phyloP scores from a whole-genome alignment of 768 basidiomycete species.

The Trametes meyenii region DNA sequence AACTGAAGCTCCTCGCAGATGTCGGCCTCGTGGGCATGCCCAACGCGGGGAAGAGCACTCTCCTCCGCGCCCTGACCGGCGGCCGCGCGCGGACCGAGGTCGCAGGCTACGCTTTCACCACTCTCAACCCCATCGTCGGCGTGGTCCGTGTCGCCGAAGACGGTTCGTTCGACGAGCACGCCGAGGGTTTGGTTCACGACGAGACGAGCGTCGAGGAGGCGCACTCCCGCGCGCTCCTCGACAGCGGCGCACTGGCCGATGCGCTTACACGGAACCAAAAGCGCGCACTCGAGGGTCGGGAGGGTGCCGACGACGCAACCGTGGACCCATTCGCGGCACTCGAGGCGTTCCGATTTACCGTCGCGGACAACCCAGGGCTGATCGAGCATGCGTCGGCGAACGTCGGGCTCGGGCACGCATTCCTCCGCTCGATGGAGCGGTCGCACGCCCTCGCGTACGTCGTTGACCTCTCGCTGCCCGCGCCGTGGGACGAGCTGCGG shows the following conservation, averaged over 20 bases:
- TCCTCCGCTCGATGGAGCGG: constrained; percentile 91
- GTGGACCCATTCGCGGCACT: constrained; percentile 29
- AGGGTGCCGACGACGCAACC: constrained; percentile 9
- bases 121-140: constrained; percentile 91
- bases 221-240: constrained; percentile 46
- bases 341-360: constrained; percentile 88
- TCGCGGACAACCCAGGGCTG: constrained; percentile 96
- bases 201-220: constrained; percentile 64
- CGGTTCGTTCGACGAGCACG: constrained; percentile 69
- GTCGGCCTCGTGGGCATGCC: constrained; percentile 97
- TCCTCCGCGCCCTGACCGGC: constrained; percentile 87
- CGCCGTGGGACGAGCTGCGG: constrained; percentile 77
- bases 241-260: constrained; percentile 54
- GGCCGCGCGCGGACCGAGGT: constrained; percentile 83
- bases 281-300: constrained; percentile 1
- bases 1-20: constrained; percentile 93
- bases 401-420: constrained; percentile 91
- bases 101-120: constrained; percentile 93
- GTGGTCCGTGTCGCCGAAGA: constrained; percentile 85
- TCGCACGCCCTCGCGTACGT: constrained; percentile 90
- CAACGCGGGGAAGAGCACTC: constrained; percentile 91
- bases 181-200: constrained; percentile 56
- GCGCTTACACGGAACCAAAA: constrained; percentile 54
- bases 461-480: constrained; percentile 77
- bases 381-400: constrained; percentile 84